phyloP scores from a whole-genome alignment of 495 filamentous ascomycete species.

The Daldinia loculata region DNA sequence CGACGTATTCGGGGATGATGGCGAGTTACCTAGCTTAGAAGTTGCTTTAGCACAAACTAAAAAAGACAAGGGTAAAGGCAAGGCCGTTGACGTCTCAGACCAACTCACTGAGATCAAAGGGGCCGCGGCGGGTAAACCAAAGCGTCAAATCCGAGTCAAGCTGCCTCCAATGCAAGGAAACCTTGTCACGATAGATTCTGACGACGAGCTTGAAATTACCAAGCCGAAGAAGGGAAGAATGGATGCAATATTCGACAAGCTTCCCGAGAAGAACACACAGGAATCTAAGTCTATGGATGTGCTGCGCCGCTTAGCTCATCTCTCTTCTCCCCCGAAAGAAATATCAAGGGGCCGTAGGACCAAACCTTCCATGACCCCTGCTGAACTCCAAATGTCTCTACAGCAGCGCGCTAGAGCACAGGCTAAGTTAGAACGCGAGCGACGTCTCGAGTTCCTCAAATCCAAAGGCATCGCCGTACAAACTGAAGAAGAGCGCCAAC shows the following conservation, averaged over 20 bases:
- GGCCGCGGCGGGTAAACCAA: constrained; percentile 19
- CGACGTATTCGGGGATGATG: constrained; percentile 22
- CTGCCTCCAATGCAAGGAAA: constrained; percentile 47
- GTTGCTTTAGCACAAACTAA: constrained; percentile 33
- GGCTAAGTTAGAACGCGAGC: constrained; percentile 78
- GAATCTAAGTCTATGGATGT: constrained; percentile 72
- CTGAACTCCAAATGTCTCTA: constrained; percentile 73
- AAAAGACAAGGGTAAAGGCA: constrained; percentile 66
- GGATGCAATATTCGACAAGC: constrained; percentile 72
- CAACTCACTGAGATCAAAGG: constrained; percentile 27
- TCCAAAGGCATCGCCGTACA: constrained; percentile 84
- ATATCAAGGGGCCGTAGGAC: constrained; percentile 40
- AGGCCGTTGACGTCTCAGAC: constrained; percentile 45
- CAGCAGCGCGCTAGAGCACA: constrained; percentile 78
- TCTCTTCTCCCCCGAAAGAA: constrained; percentile 69
- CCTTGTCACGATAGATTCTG: constrained; percentile 44
- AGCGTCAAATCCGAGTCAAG: constrained; percentile 55
- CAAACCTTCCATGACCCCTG: constrained; percentile 66
- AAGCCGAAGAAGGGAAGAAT: constrained; percentile 49
- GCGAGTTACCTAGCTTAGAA: constrained; percentile 49
- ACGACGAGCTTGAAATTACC: constrained; percentile 52
- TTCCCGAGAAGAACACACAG: constrained; percentile 64
- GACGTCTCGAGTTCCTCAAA: constrained; percentile 77
- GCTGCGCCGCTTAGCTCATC: constrained; percentile 76
- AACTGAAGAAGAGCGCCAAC: constrained; percentile 84